Evolutionary conservation across 495 filamentous ascomycete genomes (phyloP).

Genomic region (Pyrenula massariospora): DNA sequence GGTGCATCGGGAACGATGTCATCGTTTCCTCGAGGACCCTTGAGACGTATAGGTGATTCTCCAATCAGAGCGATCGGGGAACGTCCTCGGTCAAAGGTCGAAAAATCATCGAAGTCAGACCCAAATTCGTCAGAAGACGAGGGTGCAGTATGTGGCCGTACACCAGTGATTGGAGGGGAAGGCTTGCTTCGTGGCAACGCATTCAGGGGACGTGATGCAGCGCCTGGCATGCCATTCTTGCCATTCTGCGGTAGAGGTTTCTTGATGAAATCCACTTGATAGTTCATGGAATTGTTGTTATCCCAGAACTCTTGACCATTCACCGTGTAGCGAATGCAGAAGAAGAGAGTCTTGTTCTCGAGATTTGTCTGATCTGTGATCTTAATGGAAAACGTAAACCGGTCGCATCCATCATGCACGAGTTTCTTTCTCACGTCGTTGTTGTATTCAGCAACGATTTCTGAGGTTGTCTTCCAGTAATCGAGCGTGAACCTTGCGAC

Average conservation of each 20-base stretch:
- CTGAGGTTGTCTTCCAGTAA: constrained; percentile 96
- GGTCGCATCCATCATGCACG: constrained; percentile 58
- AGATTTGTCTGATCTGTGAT: constrained; percentile 81
- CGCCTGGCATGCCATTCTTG: constrained; percentile 34
- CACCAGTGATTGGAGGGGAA: constrained; percentile 29
- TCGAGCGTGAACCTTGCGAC: constrained; percentile 89
- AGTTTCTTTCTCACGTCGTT: constrained; percentile 63
- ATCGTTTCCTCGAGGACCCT: constrained; percentile 17
- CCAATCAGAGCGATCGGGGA: constrained; percentile 25
- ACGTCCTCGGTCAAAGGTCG: constrained; percentile 33
- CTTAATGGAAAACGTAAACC: constrained; percentile 90
- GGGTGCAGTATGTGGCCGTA: constrained; percentile 52
- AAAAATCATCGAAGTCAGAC: constrained; percentile 40
- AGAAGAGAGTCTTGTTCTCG: constrained; percentile 77
- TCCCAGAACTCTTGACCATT: constrained; percentile 89
- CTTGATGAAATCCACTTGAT: constrained; percentile 84
- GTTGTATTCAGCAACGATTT: constrained; percentile 79
- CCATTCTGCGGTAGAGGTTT: constrained; percentile 51
- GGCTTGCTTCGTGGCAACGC: constrained; percentile 69
- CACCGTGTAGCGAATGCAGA: constrained; percentile 84
- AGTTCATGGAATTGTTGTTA: constrained; percentile 78
- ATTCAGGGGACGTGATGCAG: constrained; percentile 40
- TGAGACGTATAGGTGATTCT: constrained; percentile 30
- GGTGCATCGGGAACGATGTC: constrained; percentile 30
- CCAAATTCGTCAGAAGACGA: constrained; percentile 59